Conservation (phyloP, 257 asterid genomes). For the Ophiorrhiza pumila region DNA sequence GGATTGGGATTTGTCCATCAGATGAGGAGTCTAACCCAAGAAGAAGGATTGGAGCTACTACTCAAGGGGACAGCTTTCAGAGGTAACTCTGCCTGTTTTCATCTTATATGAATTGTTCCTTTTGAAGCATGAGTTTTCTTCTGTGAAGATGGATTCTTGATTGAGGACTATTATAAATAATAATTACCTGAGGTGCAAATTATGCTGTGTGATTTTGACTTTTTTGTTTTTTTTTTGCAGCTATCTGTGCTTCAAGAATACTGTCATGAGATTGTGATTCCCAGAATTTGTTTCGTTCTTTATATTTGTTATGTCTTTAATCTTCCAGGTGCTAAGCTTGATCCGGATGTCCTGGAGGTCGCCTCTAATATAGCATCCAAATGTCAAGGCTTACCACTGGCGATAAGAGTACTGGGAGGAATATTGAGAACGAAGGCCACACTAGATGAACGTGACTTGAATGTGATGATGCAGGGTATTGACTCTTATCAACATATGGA, state of each 20-base stretch:
- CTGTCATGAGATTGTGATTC: too few relatives aligned
- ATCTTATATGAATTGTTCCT: too few relatives aligned
- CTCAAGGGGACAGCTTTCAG: neutral
- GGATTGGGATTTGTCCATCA: neutral
- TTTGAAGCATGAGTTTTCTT: too few relatives aligned
- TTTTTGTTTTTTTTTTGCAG: too few relatives aligned
- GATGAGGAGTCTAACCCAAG: slow-evolving; percentile 1
- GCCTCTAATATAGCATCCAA: neutral
- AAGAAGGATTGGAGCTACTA: neutral
- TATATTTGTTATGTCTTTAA: neutral
- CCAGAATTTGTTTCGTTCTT: too few relatives aligned
- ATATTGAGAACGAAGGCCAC: neutral
- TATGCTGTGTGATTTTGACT: too few relatives aligned
- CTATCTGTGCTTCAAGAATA: too few relatives aligned
- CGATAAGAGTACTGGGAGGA: neutral
- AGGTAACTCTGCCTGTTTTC: neutral
- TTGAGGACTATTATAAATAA: too few relatives aligned
- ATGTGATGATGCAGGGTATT: neutral
- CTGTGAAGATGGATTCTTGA: too few relatives aligned
- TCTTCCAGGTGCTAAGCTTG: neutral
- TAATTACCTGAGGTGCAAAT: too few relatives aligned
- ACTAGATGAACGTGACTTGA: too few relatives aligned
- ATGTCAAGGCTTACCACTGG: slow-evolving; percentile 1
- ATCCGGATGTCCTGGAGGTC: neutral
- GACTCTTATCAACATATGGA: neutral